Evolutionary conservation across 2,329 filamentous ascomycete genomes (phyloP).

Genomic region (Cladophialophora exuberans): DNA sequence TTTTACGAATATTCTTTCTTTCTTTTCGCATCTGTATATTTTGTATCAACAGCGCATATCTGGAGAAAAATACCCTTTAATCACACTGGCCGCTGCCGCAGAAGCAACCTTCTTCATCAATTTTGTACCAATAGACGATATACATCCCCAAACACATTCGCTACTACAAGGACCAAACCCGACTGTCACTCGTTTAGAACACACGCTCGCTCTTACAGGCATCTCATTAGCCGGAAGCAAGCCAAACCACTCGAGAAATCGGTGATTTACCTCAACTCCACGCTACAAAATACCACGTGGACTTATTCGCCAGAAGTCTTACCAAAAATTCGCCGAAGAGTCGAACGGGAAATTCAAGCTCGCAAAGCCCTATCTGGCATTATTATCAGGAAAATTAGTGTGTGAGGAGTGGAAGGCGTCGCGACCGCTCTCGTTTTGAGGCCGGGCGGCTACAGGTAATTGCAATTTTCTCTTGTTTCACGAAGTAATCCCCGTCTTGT

Average conservation of each 20-base stretch:
- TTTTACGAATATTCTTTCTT: conserved; percentile 11
- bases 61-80: conserved; percentile 18
- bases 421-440: conserved; percentile 18
- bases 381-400: neutral
- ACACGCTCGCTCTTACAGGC: neutral
- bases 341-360: conserved; percentile 10
- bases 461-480: conserved; percentile 24
- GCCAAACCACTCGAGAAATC: neutral
- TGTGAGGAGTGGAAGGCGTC: conserved; percentile 8
- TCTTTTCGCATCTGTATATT: conserved; percentile 16
- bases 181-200: conserved; percentile 15
- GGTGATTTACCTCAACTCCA: too few species aligned
- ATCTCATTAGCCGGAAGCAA: too few species aligned
- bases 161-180: neutral
- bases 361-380: conserved; percentile 7
- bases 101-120: conserved; percentile 4
- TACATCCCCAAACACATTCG: conserved; percentile 8
- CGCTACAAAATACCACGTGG: too few species aligned
- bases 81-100: conserved; percentile 16
- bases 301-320: conserved; percentile 4
- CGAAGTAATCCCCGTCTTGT: conserved; percentile 13
- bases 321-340: conserved; percentile 14
- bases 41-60: conserved; percentile 28
- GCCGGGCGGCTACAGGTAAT: conserved; percentile 30
- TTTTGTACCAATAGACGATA: conserved; percentile 27